phyloP scores from a whole-genome alignment of 345 rosid genomes.

The Anastatica hierochuntica region DNA sequence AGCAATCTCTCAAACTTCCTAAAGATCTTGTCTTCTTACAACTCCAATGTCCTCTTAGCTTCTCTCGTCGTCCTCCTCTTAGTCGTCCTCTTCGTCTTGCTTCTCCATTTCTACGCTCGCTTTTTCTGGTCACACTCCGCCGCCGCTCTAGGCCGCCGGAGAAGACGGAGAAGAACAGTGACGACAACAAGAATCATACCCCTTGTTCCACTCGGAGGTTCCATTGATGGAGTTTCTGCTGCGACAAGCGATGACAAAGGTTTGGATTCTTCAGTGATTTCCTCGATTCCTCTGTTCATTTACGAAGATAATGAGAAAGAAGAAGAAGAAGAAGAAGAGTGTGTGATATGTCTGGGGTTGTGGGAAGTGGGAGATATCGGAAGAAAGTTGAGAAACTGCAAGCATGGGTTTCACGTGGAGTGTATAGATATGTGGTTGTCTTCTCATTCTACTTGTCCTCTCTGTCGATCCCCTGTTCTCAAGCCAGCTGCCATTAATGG shows the following conservation, averaged over 20 bases:
- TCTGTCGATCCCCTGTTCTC: conserved; percentile 35
- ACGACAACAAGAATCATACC: conserved; percentile 30
- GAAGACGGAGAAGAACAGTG: conserved; percentile 20
- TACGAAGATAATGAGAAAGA: too few relatives aligned
- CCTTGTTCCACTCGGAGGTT: conserved; percentile 21
- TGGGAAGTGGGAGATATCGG: conserved; percentile 60
- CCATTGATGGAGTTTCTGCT: not conserved
- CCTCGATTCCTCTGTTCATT: too few relatives aligned
- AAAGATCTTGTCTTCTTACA: conserved; percentile 47
- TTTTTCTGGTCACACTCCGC: conserved; percentile 46
- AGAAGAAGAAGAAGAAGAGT: conserved; percentile 30
- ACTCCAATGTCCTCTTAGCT: conserved; percentile 59
- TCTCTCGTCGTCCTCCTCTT: conserved; percentile 61
- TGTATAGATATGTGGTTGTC: conserved; percentile 81
- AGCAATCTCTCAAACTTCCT: conserved; percentile 25
- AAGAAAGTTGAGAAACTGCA: conserved; percentile 46
- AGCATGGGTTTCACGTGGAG: conserved; percentile 74
- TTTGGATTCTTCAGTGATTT: too few relatives aligned
- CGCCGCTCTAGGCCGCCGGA: conserved; percentile 17
- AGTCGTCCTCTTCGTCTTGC: conserved; percentile 63
- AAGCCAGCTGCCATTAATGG: conserved; percentile 23
- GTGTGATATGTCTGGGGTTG: conserved; percentile 57
- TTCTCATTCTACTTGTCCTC: too few relatives aligned
- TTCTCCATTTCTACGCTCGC: conserved; percentile 77
- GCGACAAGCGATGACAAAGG: conserved; percentile 27